Conservation (phyloP, 2,329 filamentous ascomycete genomes). For the Coniochaeta prunicola region DNA sequence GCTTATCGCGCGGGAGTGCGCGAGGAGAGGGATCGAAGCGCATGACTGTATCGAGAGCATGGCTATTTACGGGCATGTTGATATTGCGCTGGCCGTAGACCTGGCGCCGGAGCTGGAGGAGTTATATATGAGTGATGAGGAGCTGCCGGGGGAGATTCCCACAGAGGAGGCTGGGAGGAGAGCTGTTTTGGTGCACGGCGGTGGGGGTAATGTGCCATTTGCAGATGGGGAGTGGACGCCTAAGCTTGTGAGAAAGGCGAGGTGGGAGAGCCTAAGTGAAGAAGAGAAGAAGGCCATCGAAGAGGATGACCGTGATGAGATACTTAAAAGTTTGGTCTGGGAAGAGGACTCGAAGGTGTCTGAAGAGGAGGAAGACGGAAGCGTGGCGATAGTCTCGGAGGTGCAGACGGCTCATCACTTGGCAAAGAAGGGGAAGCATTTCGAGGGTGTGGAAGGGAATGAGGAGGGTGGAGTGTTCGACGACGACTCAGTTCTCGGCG, state of each 20-base stretch:
- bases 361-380: constrained; percentile 1
- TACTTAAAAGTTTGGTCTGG: constrained; percentile 11
- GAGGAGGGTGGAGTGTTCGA: neutral
- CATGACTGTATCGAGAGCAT: constrained; percentile 47
- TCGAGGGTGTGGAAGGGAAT: neutral
- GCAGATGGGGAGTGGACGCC: constrained; percentile 30
- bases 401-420: neutral
- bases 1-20: constrained; percentile 48
- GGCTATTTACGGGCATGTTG: constrained; percentile 55
- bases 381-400: neutral
- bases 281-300: constrained; percentile 30
- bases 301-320: constrained; percentile 19
- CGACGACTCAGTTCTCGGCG: neutral
- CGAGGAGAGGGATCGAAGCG: constrained; percentile 44
- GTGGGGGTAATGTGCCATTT: constrained; percentile 25
- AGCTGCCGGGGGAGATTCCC: constrained; percentile 13
- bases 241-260: constrained; percentile 37
- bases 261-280: constrained; percentile 28
- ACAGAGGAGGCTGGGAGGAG: neutral
- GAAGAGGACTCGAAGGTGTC: constrained; percentile 5
- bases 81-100: constrained; percentile 43
- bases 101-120: constrained; percentile 42
- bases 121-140: constrained; percentile 43
- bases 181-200: constrained; percentile 11
- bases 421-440: neutral